Evolutionary conservation across 176 grass and related monocot species (phyloP), one percentile per base, ranked within the genome.

Genomic region (Cymbopogon citratus): DNA sequence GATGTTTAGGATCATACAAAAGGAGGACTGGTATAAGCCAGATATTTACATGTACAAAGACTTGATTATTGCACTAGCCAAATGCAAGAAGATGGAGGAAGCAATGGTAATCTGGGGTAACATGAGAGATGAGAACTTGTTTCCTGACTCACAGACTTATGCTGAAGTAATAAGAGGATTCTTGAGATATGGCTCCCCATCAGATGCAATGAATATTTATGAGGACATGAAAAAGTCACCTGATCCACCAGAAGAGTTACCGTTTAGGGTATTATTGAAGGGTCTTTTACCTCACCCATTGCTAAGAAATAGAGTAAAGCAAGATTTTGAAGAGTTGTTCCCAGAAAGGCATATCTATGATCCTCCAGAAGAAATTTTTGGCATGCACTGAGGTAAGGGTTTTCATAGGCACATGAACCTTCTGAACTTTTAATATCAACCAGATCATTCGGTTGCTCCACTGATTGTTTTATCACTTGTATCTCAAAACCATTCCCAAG

Each of bases 271-370:
- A 67, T 82, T 98, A 61, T 73, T 98, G 54, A 98, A 95, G 80
- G 92, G 96, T 57, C 91, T 98, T 87, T 84, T 98, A 44, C 96
- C 92, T 26, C 88, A 93, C 27, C 96, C 92, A 15, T 60, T 98
- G 33, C 76, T 98, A 69, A 88, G 92, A 86, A 95, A 98, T 75
- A 95, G 76, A 73, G 92, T 98, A 77, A 98, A 98, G 76, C 88
- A 98, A 79, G 90, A 98, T 92, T 98, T 98, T 46, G 96, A 98
- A 80, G 92, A 98, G 80, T 74, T 98, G 48, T 98, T 95, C 81
- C 96, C 96, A 0, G 90, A 93, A 54, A 83, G 84, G 69, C 90
- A 98, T 93, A 95, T 95, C 80, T 98, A 98, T 71, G 96, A 98
- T 75, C 96, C 96, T 13, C 92, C 96, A 27, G 96, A 93, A 80